Evolutionary conservation across 805 yeast species (phyloP).

Genomic region (Metschnikowia colocasiae): DNA sequence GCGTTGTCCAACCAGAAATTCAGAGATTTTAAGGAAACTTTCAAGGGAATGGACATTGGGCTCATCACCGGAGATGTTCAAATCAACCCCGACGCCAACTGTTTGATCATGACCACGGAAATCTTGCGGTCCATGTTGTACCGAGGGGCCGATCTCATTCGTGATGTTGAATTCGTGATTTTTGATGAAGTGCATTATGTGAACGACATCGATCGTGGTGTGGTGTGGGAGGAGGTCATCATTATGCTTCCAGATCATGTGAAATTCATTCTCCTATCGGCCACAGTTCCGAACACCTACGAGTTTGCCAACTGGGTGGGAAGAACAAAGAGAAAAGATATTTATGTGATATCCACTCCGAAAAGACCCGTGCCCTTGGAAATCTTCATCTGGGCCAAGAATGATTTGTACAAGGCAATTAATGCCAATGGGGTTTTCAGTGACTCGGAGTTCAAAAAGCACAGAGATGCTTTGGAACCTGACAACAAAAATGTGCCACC

Average conservation of each 20-base stretch:
- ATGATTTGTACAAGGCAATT: slow-evolving; percentile 66
- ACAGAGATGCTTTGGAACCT: slow-evolving; percentile 49
- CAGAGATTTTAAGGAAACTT: slow-evolving; percentile 78
- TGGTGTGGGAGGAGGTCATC: slow-evolving; percentile 98
- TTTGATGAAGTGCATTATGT: slow-evolving; percentile 98
- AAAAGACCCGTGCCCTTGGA: slow-evolving; percentile 96
- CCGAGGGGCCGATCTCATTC: slow-evolving; percentile 90
- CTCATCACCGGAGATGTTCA: slow-evolving; percentile 97
- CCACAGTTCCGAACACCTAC: slow-evolving; percentile 97
- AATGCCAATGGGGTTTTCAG: slow-evolving; percentile 69
- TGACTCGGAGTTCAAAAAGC: slow-evolving; percentile 59
- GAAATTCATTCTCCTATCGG: slow-evolving; percentile 84
- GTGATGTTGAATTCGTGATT: slow-evolving; percentile 96
- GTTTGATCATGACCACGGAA: slow-evolving; percentile 97
- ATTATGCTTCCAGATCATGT: slow-evolving; percentile 97
- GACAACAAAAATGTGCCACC: slow-evolving; percentile 33
- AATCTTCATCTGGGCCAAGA: slow-evolving; percentile 80
- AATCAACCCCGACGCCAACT: slow-evolving; percentile 92
- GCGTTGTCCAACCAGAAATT: slow-evolving; percentile 88
- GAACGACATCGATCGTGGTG: slow-evolving; percentile 95
- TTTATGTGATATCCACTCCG: slow-evolving; percentile 93
- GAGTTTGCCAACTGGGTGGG: slow-evolving; percentile 99
- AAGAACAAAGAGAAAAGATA: slow-evolving; percentile 91
- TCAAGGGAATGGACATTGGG: slow-evolving; percentile 84
- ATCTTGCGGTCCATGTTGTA: slow-evolving; percentile 92